These are phyloP conservation scores for Podospora appendiculata DNA, from an alignment of 495 filamentous ascomycete species.

Conservation along the genomic window DNA sequence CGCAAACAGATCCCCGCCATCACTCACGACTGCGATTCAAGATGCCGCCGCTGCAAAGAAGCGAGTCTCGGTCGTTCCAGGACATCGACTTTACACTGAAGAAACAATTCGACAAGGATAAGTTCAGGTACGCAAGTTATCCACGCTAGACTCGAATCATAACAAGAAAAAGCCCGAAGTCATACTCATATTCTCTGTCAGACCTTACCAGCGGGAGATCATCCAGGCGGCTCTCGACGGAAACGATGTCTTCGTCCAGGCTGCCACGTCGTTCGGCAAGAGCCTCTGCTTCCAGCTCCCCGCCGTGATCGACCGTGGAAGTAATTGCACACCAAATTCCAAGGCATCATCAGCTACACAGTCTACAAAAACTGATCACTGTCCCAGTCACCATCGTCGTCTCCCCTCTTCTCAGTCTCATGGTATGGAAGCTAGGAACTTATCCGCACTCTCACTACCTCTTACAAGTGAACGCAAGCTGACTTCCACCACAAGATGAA, in stretches of 20 bases:
- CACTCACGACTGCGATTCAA: too few relatives aligned
- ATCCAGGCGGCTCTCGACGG: slow-evolving; percentile 72
- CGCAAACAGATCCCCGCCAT: too few relatives aligned
- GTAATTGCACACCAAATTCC: slow-evolving; percentile 34
- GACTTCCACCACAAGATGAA: slow-evolving; percentile 52
- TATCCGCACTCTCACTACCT: neutral
- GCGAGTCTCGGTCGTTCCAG: slow-evolving; percentile 30
- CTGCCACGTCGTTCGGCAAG: slow-evolving; percentile 94
- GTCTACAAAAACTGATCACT: neutral
- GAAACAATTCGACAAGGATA: slow-evolving; percentile 68
- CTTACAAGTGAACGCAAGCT: neutral
- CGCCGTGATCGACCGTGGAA: slow-evolving; percentile 77
- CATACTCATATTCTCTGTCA: slow-evolving; percentile 15
- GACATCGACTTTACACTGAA: slow-evolving; percentile 84
- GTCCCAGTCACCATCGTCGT: slow-evolving; percentile 79
- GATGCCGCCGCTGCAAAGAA: slow-evolving; percentile 35
- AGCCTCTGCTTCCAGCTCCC: slow-evolving; percentile 92
- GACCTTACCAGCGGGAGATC: slow-evolving; percentile 81
- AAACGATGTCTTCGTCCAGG: slow-evolving; percentile 90
- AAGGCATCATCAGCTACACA: neutral
- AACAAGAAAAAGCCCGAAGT: neutral
- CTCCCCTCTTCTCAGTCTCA: slow-evolving; percentile 81
- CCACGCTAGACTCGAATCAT: neutral
- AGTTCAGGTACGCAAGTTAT: slow-evolving; percentile 52
- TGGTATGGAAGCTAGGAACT: slow-evolving; percentile 48